A percentile compares a stretch with the other conserved stretches of the same genome.
phyloP scores from a whole-genome alignment of 768 basidiomycete genomes.

The Termitomyces sp. region DNA sequence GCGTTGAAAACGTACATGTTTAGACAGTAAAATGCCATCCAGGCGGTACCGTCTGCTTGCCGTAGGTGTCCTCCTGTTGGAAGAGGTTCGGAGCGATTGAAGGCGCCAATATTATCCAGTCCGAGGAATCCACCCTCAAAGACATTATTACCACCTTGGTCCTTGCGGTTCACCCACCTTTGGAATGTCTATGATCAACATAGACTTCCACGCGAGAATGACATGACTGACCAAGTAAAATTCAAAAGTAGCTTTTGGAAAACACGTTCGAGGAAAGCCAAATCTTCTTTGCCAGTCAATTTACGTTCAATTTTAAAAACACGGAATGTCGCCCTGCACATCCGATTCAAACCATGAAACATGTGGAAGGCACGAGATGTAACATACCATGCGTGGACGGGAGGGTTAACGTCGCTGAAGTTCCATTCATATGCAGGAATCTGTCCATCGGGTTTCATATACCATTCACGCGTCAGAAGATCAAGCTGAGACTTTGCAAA shows the following conservation, averaged over 20 bases:
- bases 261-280: constrained; percentile 91
- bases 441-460: constrained; percentile 98
- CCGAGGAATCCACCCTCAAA: constrained; percentile 99
- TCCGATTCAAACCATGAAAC: neutral
- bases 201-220: neutral
- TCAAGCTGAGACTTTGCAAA: constrained; percentile 99
- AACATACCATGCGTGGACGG: constrained; percentile 91
- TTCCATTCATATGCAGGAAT: constrained; percentile 99
- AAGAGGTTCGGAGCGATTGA: constrained; percentile 95
- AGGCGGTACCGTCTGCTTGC: constrained; percentile 97
- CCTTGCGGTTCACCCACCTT: constrained; percentile 99
- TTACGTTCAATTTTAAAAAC: constrained; percentile 99
- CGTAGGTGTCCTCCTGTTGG: constrained; percentile 93
- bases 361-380: neutral
- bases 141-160: constrained; percentile 89
- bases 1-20: constrained; percentile 66
- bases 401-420: constrained; percentile 96
- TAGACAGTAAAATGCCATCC: constrained; percentile 99
- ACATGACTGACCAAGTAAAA: constrained; percentile 77
- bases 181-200: neutral
- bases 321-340: constrained; percentile 84
- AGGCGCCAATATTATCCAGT: constrained; percentile 95
- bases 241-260: constrained; percentile 97
- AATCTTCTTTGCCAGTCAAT: constrained; percentile 84
- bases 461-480: constrained; percentile 96